Evolutionary conservation across 2,329 filamentous ascomycete genomes (phyloP), one percentile per base, ranked within the genome.

Genomic region (Trichophyton benhamiae): DNA sequence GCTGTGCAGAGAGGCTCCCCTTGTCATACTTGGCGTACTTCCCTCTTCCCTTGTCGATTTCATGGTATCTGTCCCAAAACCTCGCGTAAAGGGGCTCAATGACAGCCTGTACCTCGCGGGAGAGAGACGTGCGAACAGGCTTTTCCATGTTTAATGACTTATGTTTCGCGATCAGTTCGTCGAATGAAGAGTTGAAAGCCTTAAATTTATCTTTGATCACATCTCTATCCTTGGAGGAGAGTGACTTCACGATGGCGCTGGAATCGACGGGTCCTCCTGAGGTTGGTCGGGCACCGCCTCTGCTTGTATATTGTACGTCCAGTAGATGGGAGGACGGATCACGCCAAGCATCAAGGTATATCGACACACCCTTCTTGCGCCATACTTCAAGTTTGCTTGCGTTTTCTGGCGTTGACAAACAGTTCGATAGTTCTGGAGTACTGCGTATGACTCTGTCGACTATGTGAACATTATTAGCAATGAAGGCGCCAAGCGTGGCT

Each of bases 11-110:
- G 68, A 99, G 86, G 57, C 85, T 83, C 46, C 80, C 80, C 79
- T 96, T 96, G 77, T 96, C 91, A 72, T 96, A 97, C 78, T 95
- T 96, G 72, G 95, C 91, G 75, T 97, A 95, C 75, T 99, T 99
- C 67, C 92, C 92, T 76, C 91, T 95, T 63, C 94, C 94, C 78
- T 96, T 96, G 76, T 97, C 92, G 66, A 97, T 86, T 75, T 97
- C 94, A 72, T 96, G 91, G 72, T 99, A 99, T 30, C 92, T 83
- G 75, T 97, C 94, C 85, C 90, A 97, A 76, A 99, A 99, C 53
- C 94, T 83, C 64, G 87, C 88, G 76, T 99, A 99, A 13, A 99
- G 80, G 60, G 92, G 91, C 76, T 97, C 92, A 61, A 99, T 86
- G 77, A 96, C 89, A 68, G 87, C 86, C 72, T 94, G 89, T 65